Percentiles rank a stretch among this genome's conserved stretches.
phyloP scores from a whole-genome alignment of 2,329 filamentous ascomycete genomes.

The Byssoonygena ceratinophila region DNA sequence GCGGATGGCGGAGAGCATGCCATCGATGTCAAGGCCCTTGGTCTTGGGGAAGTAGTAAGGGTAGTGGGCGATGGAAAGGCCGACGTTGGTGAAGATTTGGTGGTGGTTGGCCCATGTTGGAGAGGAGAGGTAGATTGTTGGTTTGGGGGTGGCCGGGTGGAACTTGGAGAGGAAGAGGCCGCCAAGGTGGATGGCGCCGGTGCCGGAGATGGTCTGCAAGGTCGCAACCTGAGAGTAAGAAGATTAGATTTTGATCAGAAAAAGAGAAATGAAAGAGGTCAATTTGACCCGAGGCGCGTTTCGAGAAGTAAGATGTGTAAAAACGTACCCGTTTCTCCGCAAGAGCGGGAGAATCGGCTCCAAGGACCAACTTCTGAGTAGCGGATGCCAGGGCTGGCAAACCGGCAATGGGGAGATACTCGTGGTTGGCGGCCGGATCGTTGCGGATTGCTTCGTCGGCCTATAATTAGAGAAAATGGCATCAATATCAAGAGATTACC shows the following conservation, averaged over 20 bases:
- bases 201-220: conserved; percentile 93
- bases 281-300: neutral
- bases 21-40: conserved; percentile 82
- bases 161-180: conserved; percentile 90
- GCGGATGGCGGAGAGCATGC: conserved; percentile 64
- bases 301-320: neutral
- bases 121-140: conserved; percentile 78
- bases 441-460: conserved; percentile 81
- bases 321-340: conserved; percentile 61
- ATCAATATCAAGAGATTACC: conserved; percentile 4
- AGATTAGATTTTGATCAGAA: neutral
- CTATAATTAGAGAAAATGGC: conserved; percentile 38
- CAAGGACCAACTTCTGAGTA: conserved; percentile 82
- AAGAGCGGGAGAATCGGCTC: conserved; percentile 67
- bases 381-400: conserved; percentile 75
- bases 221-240: conserved; percentile 48
- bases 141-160: conserved; percentile 54
- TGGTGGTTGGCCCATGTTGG: conserved; percentile 99
- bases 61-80: conserved; percentile 66
- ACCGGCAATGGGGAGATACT: conserved; percentile 94
- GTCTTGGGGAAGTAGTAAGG: conserved; percentile 88
- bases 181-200: conserved; percentile 86
- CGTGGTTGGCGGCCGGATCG: conserved; percentile 88
- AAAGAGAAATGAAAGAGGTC: neutral
- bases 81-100: conserved; percentile 93